Conservation (phyloP, 163 green algal species). For the Coccomyxa subellipsoidea region DNA sequence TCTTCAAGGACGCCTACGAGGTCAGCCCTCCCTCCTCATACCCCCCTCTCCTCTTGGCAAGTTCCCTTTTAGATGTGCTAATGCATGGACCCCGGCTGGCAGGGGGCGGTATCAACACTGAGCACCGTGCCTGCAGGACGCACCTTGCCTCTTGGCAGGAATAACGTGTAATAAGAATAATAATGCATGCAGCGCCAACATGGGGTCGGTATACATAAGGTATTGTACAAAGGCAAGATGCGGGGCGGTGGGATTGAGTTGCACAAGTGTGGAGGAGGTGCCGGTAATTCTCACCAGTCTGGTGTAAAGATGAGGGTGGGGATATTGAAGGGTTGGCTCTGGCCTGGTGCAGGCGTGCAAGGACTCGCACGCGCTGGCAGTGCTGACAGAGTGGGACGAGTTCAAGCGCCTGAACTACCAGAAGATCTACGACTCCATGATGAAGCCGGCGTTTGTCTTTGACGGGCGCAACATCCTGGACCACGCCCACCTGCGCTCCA, state of each 20-base stretch:
- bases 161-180: too few species aligned
- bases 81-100: not conserved
- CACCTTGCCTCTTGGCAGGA: too few species aligned
- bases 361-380: conserved; percentile 81
- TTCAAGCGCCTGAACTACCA: conserved; percentile 92
- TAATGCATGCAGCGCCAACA: too few species aligned
- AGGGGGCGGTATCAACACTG: too few species aligned
- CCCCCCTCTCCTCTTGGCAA: not conserved
- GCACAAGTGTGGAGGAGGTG: too few species aligned
- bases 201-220: too few species aligned
- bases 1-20: conserved; percentile 60
- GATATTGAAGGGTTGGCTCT: too few species aligned
- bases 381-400: conserved; percentile 99
- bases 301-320: too few species aligned
- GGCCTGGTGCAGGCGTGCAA: conserved; percentile 35
- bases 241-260: too few species aligned
- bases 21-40: conserved; percentile 23
- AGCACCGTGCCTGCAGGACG: too few species aligned
- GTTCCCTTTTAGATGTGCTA: not conserved
- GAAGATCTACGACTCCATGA: conserved; percentile 79
- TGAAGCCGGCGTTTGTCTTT: conserved; percentile 98
- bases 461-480: conserved; percentile 96
- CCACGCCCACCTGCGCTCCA: conserved; percentile 81
- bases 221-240: too few species aligned
- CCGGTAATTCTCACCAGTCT: too few species aligned